Conservation (phyloP, 2,329 filamentous ascomycete species). For the Trichophyton mentagrophytes region DNA sequence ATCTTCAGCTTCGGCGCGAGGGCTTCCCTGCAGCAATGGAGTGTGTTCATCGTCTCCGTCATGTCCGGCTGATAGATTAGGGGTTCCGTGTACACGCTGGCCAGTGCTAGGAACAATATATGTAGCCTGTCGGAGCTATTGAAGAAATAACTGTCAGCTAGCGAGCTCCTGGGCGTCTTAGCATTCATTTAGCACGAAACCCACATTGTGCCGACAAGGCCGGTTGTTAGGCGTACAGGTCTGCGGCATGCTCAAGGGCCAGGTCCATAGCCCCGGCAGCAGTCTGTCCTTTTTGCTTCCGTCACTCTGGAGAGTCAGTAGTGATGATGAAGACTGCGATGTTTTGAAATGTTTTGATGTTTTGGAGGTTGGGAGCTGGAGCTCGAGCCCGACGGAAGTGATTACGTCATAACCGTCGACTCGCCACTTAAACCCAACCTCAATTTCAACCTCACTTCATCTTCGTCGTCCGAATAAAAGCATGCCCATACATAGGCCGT, state of each 20-base stretch:
- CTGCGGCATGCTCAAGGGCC: background rate
- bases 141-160: background rate
- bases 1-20: constrained; percentile 5
- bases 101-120: constrained; percentile 79
- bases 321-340: background rate
- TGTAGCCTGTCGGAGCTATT: constrained; percentile 64
- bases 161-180: too few species aligned
- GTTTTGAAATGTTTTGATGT: background rate
- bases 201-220: background rate
- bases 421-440: background rate
- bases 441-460: background rate
- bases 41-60: constrained; percentile 39
- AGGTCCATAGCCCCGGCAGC: background rate
- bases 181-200: background rate
- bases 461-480: background rate
- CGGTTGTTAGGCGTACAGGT: background rate
- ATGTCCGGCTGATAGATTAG: constrained; percentile 61
- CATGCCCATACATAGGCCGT: too few species aligned
- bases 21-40: constrained; percentile 22
- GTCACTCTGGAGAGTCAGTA: background rate
- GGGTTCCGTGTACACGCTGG: constrained; percentile 62
- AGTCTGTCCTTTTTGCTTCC: background rate
- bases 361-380: background rate
- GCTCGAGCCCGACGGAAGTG: background rate
- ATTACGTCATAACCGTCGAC: background rate